Evolutionary conservation across 2,329 filamentous ascomycete species (phyloP), one percentile per base, ranked within the genome.

Genomic region (Colletotrichum echinochloae): DNA sequence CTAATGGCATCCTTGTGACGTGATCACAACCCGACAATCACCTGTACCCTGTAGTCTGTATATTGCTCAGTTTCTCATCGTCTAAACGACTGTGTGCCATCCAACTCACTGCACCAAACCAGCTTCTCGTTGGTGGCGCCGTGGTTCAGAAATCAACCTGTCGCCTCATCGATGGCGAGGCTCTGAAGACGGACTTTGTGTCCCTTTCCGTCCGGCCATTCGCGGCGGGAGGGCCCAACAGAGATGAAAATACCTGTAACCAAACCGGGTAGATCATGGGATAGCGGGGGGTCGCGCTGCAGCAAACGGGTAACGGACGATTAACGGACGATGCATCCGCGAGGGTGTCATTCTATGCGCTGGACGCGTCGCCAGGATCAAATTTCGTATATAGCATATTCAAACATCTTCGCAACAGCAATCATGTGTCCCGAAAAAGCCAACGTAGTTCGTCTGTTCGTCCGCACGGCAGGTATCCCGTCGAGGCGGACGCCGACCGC

Each of bases 401-500:
- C 5, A 1, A 51, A 8, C 48, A 51, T 51, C n/a, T n/a, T n/a
- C n/a, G n/a, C n/a, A n/a, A n/a, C n/a, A 23, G 23, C 26, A 14
- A 14, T 9, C 2, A 23, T 8, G 0, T 0, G 6, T 51, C 3
- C 5, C 3, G n/a, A 23, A 8, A 51, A 4, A 4, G 4, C 12
- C 1, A 9, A 9, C 12, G 2, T 28, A 12, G 23, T 18, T 51
- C 14, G 18, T 28, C 14, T 7, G 12, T 18, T 26, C 6, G 28
- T 51, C 14, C 7, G 6, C 18, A 16, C 18, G 2, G 23, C 1
- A 18, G 12, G 5, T 5, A 5, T 9, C 2, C 4, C 14, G 0
- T 2, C 6, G 2, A 18, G 5, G 0, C 3, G 5, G 5, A 0
- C 3, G 5, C 3, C 9, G 12, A 9, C 23, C 5, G 48, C 14